Conservation (phyloP, 2,329 filamentous ascomycete genomes). For the Colletotrichum sp. region DNA sequence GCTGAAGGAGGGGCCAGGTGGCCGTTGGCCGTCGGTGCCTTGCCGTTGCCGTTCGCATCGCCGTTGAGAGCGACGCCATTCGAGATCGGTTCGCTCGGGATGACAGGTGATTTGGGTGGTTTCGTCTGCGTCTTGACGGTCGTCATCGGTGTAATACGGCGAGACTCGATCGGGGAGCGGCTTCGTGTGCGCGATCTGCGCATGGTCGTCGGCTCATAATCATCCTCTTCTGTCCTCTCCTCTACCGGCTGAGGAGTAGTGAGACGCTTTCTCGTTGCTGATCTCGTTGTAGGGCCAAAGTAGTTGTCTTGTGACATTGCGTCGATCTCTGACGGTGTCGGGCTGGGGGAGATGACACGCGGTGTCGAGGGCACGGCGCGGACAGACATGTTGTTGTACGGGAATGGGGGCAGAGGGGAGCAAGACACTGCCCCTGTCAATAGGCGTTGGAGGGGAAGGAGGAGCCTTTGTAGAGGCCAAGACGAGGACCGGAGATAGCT, state of each 20-base stretch:
- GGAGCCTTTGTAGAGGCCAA: slow-evolving; percentile 49
- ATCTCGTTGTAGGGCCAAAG: slow-evolving; percentile 78
- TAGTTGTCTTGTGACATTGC: slow-evolving; percentile 65
- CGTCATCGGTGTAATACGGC: slow-evolving; percentile 59
- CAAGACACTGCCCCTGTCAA: slow-evolving; percentile 61
- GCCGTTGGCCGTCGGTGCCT: slow-evolving; percentile 56
- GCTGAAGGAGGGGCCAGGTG: slow-evolving; percentile 71
- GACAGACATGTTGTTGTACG: slow-evolving; percentile 56
- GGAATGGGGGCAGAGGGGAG: slow-evolving; percentile 66
- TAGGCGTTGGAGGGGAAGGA: slow-evolving; percentile 52
- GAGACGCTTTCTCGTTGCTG: slow-evolving; percentile 65
- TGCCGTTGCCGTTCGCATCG: slow-evolving; percentile 29
- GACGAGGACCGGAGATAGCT: slow-evolving; percentile 51
- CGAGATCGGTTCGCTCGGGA: slow-evolving; percentile 22
- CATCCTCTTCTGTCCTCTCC: slow-evolving; percentile 54
- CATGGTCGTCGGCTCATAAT: slow-evolving; percentile 46
- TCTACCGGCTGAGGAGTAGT: slow-evolving; percentile 63
- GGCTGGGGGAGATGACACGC: slow-evolving; percentile 88
- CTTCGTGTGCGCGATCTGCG: slow-evolving; percentile 73
- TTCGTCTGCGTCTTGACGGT: slow-evolving; percentile 46
- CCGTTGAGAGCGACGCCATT: slow-evolving; percentile 24
- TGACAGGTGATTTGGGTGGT: slow-evolving; percentile 30
- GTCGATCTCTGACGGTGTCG: slow-evolving; percentile 68
- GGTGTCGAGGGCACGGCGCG: slow-evolving; percentile 75
- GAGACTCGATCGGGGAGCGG: slow-evolving; percentile 66